These are phyloP conservation scores for Hymenochaete sp. DNA, from an alignment of 1,284 basidiomycete genomes.

Conservation along the genomic window DNA sequence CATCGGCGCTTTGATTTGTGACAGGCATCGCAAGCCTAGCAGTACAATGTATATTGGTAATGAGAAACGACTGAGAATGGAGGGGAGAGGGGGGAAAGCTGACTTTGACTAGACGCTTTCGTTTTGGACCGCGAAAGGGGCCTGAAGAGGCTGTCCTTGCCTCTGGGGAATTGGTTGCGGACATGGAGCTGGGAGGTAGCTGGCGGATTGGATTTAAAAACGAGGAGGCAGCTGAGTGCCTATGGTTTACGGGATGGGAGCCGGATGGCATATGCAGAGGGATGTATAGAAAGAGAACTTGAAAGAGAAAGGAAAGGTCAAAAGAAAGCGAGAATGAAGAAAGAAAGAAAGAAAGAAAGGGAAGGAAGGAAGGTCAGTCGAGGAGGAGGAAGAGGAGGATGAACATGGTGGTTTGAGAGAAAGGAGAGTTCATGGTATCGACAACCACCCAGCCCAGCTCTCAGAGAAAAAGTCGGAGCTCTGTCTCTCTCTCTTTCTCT, in stretches of 20 bases:
- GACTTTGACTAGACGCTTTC: slow-evolving; percentile 65
- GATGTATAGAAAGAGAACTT: not conserved
- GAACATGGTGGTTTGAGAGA: too few relatives aligned
- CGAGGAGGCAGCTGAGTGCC: not conserved
- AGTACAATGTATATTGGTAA: slow-evolving; percentile 12
- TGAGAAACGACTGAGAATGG: slow-evolving; percentile 7
- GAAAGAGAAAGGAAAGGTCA: not conserved
- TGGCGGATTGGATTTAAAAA: slow-evolving; percentile 1
- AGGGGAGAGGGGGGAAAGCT: slow-evolving; percentile 12
- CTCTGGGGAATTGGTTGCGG: not conserved
- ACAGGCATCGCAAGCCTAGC: slow-evolving; percentile 71
- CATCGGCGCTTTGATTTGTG: slow-evolving; percentile 77
- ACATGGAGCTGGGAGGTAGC: not conserved
- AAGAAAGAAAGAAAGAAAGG: slow-evolving; percentile 1
- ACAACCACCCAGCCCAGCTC: too few relatives aligned
- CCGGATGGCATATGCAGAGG: too few relatives aligned
- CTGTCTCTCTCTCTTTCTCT: too few relatives aligned
- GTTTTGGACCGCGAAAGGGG: slow-evolving; percentile 43
- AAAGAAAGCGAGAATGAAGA: not conserved
- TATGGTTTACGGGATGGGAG: not conserved
- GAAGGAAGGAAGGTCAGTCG: too few relatives aligned
- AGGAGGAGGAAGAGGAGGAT: too few relatives aligned
- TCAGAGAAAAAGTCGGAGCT: too few relatives aligned
- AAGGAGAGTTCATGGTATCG: too few relatives aligned
- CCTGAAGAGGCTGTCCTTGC: not conserved